Percentiles rank a stretch among this genome's conserved stretches.
Evolutionary conservation across 345 rosid species (phyloP).

Genomic region (Camelina neglecta): DNA sequence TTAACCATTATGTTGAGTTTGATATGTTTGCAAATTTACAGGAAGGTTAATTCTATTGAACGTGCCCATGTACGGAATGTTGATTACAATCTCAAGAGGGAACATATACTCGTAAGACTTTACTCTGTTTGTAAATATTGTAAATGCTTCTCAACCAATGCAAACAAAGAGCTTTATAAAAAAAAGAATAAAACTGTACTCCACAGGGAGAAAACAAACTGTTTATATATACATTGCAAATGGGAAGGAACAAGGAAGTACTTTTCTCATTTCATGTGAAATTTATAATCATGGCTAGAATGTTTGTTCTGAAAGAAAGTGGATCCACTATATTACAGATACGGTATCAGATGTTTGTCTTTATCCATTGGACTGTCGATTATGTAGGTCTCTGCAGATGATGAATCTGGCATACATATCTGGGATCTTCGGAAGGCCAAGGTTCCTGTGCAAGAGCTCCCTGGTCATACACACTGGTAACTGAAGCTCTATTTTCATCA

Average conservation of each 20-base stretch:
- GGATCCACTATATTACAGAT: neutral
- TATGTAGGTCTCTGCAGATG: conserved; percentile 68
- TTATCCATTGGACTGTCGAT: conserved; percentile 9
- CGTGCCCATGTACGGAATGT: conserved; percentile 63
- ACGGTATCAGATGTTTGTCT: neutral
- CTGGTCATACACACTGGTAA: conserved; percentile 86
- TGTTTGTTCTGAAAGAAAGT: neutral
- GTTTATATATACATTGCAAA: neutral
- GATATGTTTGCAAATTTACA: conserved; percentile 43
- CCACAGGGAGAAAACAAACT: neutral
- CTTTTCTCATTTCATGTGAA: neutral
- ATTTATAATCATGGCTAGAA: neutral
- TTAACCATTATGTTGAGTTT: conserved; percentile 3
- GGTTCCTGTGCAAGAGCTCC: conserved; percentile 64
- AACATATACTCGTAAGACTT: conserved; percentile 66
- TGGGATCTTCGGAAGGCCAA: conserved; percentile 76
- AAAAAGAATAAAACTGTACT: neutral
- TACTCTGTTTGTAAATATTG: neutral
- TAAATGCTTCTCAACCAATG: neutral
- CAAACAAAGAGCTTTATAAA: neutral
- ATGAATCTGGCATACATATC: conserved; percentile 67
- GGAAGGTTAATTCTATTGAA: conserved; percentile 76
- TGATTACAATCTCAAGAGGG: conserved; percentile 64
- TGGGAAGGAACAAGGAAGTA: neutral
- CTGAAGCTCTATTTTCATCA: neutral